phyloP scores from a whole-genome alignment of 805 yeast species.

The Candida ipomoeae region DNA sequence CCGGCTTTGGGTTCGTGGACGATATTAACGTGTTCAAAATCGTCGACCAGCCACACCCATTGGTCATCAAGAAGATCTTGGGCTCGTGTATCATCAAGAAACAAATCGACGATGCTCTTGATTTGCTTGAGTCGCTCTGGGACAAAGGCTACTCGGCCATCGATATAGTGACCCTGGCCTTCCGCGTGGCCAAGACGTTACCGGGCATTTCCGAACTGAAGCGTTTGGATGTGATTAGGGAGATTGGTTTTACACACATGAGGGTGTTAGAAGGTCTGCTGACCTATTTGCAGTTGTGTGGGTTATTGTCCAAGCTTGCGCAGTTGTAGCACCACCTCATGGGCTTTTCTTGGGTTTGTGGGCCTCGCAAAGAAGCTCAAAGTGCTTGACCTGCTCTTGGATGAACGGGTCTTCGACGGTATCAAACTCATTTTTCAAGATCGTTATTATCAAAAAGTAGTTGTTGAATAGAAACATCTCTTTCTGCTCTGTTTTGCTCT shows the following conservation, averaged over 20 bases:
- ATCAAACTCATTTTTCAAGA: slow-evolving; percentile 41
- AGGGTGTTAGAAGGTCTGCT: slow-evolving; percentile 90
- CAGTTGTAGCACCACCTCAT: slow-evolving; percentile 5
- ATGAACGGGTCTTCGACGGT: slow-evolving; percentile 22
- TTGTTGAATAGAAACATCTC: slow-evolving; percentile 75
- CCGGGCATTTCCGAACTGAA: slow-evolving; percentile 62
- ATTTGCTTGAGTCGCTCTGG: slow-evolving; percentile 69
- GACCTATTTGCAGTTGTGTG: slow-evolving; percentile 79
- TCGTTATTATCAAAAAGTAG: slow-evolving; percentile 58
- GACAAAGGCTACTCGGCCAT: slow-evolving; percentile 87
- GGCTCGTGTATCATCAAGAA: slow-evolving; percentile 36
- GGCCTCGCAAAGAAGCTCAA: slow-evolving; percentile 37
- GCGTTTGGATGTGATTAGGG: slow-evolving; percentile 73
- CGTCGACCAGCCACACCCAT: slow-evolving; percentile 95
- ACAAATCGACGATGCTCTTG: slow-evolving; percentile 62
- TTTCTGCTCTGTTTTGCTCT: slow-evolving; percentile 41
- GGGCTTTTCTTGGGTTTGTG: slow-evolving; percentile 21
- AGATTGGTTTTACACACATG: slow-evolving; percentile 90
- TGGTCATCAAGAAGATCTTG: slow-evolving; percentile 65
- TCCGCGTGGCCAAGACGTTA: slow-evolving; percentile 78
- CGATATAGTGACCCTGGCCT: slow-evolving; percentile 87
- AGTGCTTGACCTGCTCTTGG: slow-evolving; percentile 37
- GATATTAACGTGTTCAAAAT: slow-evolving; percentile 91
- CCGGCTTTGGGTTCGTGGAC: slow-evolving; percentile 90
- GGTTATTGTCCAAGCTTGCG: slow-evolving; percentile 64